Evolutionary conservation across 371 early-diverging fungal species (phyloP).

Genomic region (Rhizopus stolonifer): DNA sequence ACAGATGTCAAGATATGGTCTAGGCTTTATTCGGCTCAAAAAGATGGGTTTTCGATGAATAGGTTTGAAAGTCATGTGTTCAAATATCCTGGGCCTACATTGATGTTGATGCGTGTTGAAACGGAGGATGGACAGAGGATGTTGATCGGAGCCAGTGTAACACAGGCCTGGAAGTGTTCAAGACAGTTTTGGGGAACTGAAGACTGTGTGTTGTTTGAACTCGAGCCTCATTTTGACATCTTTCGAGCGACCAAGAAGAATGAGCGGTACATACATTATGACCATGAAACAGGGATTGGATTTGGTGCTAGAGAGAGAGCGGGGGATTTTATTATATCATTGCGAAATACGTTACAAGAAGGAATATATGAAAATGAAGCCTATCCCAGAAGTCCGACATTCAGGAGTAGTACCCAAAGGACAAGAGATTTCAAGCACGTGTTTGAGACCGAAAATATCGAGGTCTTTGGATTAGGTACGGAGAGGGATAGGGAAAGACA

Average conservation of each 20-base stretch:
- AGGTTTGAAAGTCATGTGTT: slow-evolving; percentile 63
- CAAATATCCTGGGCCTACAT: slow-evolving; percentile 66
- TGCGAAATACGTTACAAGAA: slow-evolving; percentile 51
- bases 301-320: slow-evolving; percentile 44
- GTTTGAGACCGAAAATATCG: slow-evolving; percentile 57
- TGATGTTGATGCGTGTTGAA: slow-evolving; percentile 50
- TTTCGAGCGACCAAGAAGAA: slow-evolving; percentile 42
- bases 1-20: slow-evolving; percentile 38
- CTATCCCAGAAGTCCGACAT: slow-evolving; percentile 37
- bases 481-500: slow-evolving; percentile 40
- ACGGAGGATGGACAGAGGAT: slow-evolving; percentile 8
- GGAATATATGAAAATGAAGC: slow-evolving; percentile 48
- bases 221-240: slow-evolving; percentile 55
- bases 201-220: slow-evolving; percentile 55
- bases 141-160: slow-evolving; percentile 52
- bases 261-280: slow-evolving; percentile 50
- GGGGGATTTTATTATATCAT: slow-evolving; percentile 20
- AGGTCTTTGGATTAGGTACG: slow-evolving; percentile 62
- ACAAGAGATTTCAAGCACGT: slow-evolving; percentile 12
- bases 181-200: slow-evolving; percentile 56
- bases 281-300: slow-evolving; percentile 57
- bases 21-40: slow-evolving; percentile 51
- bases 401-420: slow-evolving; percentile 15
- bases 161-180: slow-evolving; percentile 61
- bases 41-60: slow-evolving; percentile 69